Evolutionary conservation across 2,329 filamentous ascomycete species (phyloP), one percentile per base, ranked within the genome.

Genomic region (Westerdykella ornata): DNA sequence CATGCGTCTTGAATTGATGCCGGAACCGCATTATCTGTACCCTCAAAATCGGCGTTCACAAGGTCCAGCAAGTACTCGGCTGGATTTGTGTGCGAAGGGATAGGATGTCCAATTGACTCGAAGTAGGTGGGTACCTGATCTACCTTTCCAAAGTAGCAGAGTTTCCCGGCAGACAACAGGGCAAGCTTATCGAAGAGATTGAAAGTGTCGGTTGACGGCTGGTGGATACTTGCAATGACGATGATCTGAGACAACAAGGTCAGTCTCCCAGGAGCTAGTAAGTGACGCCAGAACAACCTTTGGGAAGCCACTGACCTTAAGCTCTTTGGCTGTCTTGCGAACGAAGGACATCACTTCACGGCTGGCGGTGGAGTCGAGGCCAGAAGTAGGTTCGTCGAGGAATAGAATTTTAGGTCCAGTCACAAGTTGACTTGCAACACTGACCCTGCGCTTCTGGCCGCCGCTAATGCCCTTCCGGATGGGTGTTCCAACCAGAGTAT

Each of bases 401-500:
- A 94, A 92, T 17, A 94, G 64, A 6, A 94, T 80, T 63, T 83
- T 85, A 0, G 88, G 87, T 43, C 76, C 81, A 1, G 86, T 90
- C 55, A 94, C 85, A 28, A 94, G 74, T 57, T 88, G 85, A 46
- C 83, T 85, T 1, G 86, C 87, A 4, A 94, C 81, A 51, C 84
- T 85, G 6, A 90, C 74, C 38, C 88, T 75, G 30, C 85, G 76
- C 71, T 92, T 94, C 69, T 94, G 87, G 1, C 87, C 88, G 37
- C 88, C 88, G 47, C 82, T 87, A 43, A 94, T 80, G 12, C 88
- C 88, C 65, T 89, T 92, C 9, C 80, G 77, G 47, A 92, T 83
- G 0, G 86, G 84, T 1, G 88, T 94, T 29, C 88, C 88, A 48
- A 94, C 81, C 34, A 94, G 67, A 3, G 81, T 82, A 46, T 85